Percentiles rank a stretch among this genome's conserved stretches.
These are phyloP conservation scores for Neodidymelliopsis sp. DNA, from an alignment of 2,329 filamentous ascomycete genomes.

Conservation along the genomic window DNA sequence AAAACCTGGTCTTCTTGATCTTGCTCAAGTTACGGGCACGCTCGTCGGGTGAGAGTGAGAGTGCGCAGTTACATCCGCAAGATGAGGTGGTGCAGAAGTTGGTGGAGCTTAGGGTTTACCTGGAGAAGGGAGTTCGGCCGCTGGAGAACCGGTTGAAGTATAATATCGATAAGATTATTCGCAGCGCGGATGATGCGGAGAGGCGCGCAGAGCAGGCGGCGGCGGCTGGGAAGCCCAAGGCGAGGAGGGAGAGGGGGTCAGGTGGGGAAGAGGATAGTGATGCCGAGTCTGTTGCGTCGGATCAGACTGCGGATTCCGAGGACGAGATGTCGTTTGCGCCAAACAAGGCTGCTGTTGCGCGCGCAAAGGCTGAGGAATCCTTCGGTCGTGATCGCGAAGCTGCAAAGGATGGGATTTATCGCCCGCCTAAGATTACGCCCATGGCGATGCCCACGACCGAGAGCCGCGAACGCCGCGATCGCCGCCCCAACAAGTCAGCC, in stretches of 20 bases:
- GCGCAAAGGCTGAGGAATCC: conserved; percentile 31
- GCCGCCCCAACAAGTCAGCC: conserved; percentile 74
- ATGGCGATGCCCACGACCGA: conserved; percentile 77
- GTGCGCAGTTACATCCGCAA: conserved; percentile 58
- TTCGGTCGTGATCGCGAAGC: conserved; percentile 39
- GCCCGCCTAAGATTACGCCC: conserved; percentile 85
- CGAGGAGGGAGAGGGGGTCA: too few relatives aligned
- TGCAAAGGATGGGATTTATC: conserved; percentile 75
- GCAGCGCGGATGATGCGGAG: conserved; percentile 77
- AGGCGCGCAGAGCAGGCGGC: conserved; percentile 39
- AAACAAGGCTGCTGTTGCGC: conserved; percentile 60
- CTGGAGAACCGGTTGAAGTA: conserved; percentile 91
- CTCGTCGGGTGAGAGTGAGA: conserved; percentile 41
- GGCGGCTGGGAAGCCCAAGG: conserved; percentile 25
- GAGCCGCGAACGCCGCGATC: conserved; percentile 66
- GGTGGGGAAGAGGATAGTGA: conserved; percentile 56
- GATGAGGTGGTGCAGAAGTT: conserved; percentile 82
- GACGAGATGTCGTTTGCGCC: conserved; percentile 70
- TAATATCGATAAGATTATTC: conserved; percentile 93
- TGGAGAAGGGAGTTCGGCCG: conserved; percentile 91
- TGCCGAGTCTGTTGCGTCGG: conserved; percentile 36
- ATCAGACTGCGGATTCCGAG: conserved; percentile 50
- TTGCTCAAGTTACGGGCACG: conserved; percentile 72
- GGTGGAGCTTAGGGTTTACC: conserved; percentile 87
- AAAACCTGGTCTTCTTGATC: conserved; percentile 90